Conservation (phyloP, 306 rosid species). For the Amphicarpaea edgeworthii region DNA sequence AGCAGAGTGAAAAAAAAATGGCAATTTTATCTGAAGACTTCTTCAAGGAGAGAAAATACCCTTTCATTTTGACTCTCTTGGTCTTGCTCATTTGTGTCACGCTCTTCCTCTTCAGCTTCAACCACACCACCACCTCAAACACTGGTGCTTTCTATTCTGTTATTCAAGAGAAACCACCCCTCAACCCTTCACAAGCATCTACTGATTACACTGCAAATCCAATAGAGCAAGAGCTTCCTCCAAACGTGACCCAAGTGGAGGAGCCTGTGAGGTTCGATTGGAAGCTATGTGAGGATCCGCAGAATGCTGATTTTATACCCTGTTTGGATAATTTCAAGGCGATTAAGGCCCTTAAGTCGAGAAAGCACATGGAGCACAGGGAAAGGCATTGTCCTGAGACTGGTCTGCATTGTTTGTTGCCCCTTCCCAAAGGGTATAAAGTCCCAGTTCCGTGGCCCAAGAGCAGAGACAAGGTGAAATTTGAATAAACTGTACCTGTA, state of each 20-base stretch:
- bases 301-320: conserved; percentile 73
- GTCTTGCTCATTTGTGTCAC: conserved; percentile 58
- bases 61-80: conserved; percentile 63
- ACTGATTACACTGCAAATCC: conserved; percentile 3
- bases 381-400: conserved; percentile 87
- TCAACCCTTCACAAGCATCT: conserved; percentile 2
- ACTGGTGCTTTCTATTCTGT: conserved; percentile 55
- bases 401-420: conserved; percentile 64
- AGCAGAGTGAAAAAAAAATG: conserved; percentile 39
- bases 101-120: conserved; percentile 56
- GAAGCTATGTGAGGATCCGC: conserved; percentile 66
- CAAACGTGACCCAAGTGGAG: conserved; percentile 25
- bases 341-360: conserved; percentile 69
- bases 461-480: conserved; percentile 99
- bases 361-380: conserved; percentile 95
- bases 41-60: conserved; percentile 64
- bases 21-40: conserved; percentile 52
- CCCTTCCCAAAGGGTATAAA: conserved; percentile 77
- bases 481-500: conserved; percentile 43
- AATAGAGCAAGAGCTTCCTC: neutral
- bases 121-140: conserved; percentile 36
- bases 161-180: conserved; percentile 37
- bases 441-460: conserved; percentile 84
- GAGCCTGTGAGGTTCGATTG: conserved; percentile 46
- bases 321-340: conserved; percentile 82